Conservation (phyloP, 257 asterid genomes). For the Salvia hispanica region DNA sequence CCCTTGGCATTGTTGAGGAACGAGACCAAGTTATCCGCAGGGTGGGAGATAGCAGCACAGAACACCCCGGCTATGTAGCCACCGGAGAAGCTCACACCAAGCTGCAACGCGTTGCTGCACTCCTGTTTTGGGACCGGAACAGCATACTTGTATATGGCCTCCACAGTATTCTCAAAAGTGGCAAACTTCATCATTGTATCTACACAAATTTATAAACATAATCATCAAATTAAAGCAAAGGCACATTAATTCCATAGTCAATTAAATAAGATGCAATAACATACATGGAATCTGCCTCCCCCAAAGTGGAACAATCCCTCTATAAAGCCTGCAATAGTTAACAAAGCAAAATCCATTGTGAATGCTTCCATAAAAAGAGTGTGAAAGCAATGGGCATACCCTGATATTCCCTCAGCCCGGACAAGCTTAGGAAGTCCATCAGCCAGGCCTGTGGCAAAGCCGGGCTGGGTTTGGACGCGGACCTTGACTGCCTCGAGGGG, state of each 20-base stretch:
- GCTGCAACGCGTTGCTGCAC: slow-evolving; percentile 67
- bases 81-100: slow-evolving; percentile 78
- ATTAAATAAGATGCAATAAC: too few relatives aligned
- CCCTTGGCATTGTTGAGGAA: slow-evolving; percentile 90
- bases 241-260: too few relatives aligned
- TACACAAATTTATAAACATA: too few relatives aligned
- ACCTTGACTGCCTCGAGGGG: slow-evolving; percentile 88
- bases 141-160: slow-evolving; percentile 62
- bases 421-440: slow-evolving; percentile 80
- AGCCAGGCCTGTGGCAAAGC: slow-evolving; percentile 77
- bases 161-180: slow-evolving; percentile 75
- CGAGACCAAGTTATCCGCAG: slow-evolving; percentile 84
- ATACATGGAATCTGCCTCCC: slow-evolving; percentile 95
- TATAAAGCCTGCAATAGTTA: slow-evolving; percentile 69
- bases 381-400: slow-evolving; percentile 41
- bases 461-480: slow-evolving; percentile 88
- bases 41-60: slow-evolving; percentile 78
- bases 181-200: slow-evolving; percentile 96
- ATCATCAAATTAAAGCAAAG: too few relatives aligned
- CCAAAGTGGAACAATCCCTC: slow-evolving; percentile 87
- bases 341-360: neutral
- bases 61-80: slow-evolving; percentile 78
- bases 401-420: slow-evolving; percentile 63
- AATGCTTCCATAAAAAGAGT: neutral
- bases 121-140: slow-evolving; percentile 76